Conservation (phyloP, 345 rosid genomes). For the Eutrema heterophyllum region DNA sequence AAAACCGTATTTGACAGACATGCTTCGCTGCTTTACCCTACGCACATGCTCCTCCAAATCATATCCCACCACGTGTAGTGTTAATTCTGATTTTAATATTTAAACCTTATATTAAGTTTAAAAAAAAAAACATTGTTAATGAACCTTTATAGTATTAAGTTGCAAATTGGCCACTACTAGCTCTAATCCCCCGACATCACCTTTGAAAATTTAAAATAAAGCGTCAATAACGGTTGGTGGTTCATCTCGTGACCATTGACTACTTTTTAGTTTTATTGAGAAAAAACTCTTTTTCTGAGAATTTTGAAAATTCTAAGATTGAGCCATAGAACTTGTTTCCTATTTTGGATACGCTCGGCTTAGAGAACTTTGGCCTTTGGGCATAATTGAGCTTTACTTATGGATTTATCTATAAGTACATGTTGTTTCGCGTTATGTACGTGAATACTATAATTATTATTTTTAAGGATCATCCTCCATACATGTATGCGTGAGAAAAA, state of each 20-base stretch:
- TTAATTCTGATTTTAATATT: neutral
- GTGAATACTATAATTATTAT: no score
- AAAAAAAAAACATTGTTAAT: neutral
- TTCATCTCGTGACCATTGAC: conserved; percentile 25
- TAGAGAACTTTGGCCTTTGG: neutral
- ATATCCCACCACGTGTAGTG: neutral
- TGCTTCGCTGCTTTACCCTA: conserved; percentile 28
- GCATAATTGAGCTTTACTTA: neutral
- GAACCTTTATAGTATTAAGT: neutral
- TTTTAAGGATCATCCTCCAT: no score
- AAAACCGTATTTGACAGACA: conserved; percentile 18
- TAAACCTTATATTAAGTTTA: neutral
- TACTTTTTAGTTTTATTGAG: conserved; percentile 15
- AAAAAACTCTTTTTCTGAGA: neutral
- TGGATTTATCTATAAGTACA: neutral
- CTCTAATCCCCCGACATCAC: conserved; percentile 10
- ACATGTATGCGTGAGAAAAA: neutral
- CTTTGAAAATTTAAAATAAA: conserved; percentile 26
- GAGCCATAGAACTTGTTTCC: neutral
- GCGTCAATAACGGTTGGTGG: conserved; percentile 25
- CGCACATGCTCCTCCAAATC: conserved; percentile 23
- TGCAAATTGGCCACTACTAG: conserved; percentile 26
- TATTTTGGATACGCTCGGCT: neutral
- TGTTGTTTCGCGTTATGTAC: neutral
- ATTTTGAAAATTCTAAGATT: neutral